These are phyloP conservation scores for Fistulinella prunicolor DNA, from an alignment of 768 basidiomycete genomes.

Conservation along the genomic window DNA sequence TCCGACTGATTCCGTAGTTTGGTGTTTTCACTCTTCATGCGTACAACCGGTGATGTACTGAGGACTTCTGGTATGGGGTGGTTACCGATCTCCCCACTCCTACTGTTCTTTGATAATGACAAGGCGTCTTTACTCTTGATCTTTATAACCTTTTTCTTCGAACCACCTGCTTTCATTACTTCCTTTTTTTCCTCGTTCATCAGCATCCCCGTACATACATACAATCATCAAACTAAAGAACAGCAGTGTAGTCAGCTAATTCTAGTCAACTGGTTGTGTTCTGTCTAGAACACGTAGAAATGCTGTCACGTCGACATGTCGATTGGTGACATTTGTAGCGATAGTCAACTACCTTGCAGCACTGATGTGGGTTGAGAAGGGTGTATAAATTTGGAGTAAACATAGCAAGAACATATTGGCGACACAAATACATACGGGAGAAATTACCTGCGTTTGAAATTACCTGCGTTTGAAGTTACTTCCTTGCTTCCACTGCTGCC, in stretches of 20 bases:
- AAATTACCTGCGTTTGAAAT: conserved; percentile 20
- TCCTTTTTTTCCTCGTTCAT: conserved; percentile 19
- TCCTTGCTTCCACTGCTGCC: conserved; percentile 51
- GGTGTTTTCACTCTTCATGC: conserved; percentile 13
- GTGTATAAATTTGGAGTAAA: too few relatives aligned
- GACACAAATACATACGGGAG: neutral
- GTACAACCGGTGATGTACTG: conserved; percentile 12
- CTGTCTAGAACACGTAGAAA: conserved; percentile 21
- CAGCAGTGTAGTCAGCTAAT: conserved; percentile 52
- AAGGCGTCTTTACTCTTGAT: conserved; percentile 31
- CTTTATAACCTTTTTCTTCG: conserved; percentile 35
- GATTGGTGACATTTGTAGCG: conserved; percentile 9
- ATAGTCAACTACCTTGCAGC: conserved; percentile 8
- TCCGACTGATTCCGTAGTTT: conserved; percentile 55
- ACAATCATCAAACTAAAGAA: conserved; percentile 41
- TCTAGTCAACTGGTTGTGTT: conserved; percentile 28
- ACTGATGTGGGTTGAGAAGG: neutral
- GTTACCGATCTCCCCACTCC: conserved; percentile 16
- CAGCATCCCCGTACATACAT: conserved; percentile 39
- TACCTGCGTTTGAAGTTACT: conserved; percentile 14
- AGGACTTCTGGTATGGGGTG: conserved; percentile 24
- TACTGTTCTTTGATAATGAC: conserved; percentile 29
- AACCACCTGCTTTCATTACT: conserved; percentile 26
- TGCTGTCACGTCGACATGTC: conserved; percentile 11
- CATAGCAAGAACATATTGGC: neutral